Evolutionary conservation across 179 eudicot genomes (phyloP).

Genomic region (Nepenthes alata): DNA sequence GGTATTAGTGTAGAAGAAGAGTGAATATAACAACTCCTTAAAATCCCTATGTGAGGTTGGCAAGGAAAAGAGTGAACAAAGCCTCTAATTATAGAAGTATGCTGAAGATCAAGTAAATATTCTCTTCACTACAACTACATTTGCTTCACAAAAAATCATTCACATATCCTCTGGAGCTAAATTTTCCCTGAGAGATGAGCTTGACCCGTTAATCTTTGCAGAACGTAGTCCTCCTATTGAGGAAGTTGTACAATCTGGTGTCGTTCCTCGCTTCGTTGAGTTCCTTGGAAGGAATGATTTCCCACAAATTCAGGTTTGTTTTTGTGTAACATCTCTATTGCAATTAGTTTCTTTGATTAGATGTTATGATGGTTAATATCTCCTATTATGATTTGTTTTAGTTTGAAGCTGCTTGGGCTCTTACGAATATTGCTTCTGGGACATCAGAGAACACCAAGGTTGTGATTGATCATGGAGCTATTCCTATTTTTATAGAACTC

Average conservation of each 20-base stretch:
- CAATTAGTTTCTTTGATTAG: too few relatives aligned
- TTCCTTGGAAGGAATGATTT: slow-evolving; percentile 31
- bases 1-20: too few relatives aligned
- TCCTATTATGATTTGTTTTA: background rate
- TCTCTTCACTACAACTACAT: too few relatives aligned
- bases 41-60: too few relatives aligned
- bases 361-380: background rate
- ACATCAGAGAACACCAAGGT: slow-evolving; percentile 39
- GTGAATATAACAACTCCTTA: too few relatives aligned
- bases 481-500: slow-evolving; percentile 33
- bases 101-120: too few relatives aligned
- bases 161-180: too few relatives aligned
- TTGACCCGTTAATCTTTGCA: slow-evolving; percentile 4
- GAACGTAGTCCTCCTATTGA: slow-evolving; percentile 37
- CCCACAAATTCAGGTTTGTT: slow-evolving; percentile 36
- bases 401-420: slow-evolving; percentile 46
- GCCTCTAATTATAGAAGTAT: too few relatives aligned
- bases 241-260: slow-evolving; percentile 38
- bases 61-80: too few relatives aligned
- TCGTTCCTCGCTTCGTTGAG: slow-evolving; percentile 35
- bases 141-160: too few relatives aligned
- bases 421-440: slow-evolving; percentile 41
- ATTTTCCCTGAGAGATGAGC: too few relatives aligned
- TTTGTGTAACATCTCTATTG: background rate
- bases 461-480: slow-evolving; percentile 38